These are phyloP conservation scores for Scedosporium boydii DNA, from an alignment of 2,329 filamentous ascomycete genomes.

Conservation along the genomic window DNA sequence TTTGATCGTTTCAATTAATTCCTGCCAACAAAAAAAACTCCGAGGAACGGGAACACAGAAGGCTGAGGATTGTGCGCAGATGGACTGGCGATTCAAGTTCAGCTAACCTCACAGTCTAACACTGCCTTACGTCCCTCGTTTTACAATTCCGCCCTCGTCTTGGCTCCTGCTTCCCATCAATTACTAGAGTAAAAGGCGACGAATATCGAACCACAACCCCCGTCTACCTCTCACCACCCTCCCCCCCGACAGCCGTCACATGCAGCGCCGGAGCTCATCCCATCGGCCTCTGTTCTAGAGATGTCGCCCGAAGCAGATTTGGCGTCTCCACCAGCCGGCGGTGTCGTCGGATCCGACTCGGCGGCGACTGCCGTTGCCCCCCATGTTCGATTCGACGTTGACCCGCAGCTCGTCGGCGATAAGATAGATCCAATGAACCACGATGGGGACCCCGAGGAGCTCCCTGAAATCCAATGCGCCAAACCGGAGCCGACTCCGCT, in stretches of 20 bases:
- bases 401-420: neutral
- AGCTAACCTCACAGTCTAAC: neutral
- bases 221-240: neutral
- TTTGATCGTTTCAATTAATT: neutral
- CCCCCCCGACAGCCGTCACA: neutral
- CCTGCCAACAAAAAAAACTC: neutral
- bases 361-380: neutral
- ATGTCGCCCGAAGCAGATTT: constrained; percentile 5
- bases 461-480: constrained; percentile 20
- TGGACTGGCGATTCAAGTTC: neutral
- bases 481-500: constrained; percentile 18
- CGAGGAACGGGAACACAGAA: neutral
- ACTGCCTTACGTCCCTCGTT: neutral
- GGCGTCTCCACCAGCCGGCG: neutral
- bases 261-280: neutral
- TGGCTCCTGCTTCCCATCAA: neutral
- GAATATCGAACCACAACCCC: neutral
- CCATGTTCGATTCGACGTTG: constrained; percentile 1
- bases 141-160: neutral
- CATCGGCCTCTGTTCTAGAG: neutral
- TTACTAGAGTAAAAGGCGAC: neutral
- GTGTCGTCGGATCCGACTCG: neutral
- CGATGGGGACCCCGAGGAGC: constrained; percentile 1
- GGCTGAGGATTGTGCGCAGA: neutral
- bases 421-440: neutral